Evolutionary conservation across 192 early-diverging fungal genomes (phyloP).

Genomic region (Coemansia sp.): DNA sequence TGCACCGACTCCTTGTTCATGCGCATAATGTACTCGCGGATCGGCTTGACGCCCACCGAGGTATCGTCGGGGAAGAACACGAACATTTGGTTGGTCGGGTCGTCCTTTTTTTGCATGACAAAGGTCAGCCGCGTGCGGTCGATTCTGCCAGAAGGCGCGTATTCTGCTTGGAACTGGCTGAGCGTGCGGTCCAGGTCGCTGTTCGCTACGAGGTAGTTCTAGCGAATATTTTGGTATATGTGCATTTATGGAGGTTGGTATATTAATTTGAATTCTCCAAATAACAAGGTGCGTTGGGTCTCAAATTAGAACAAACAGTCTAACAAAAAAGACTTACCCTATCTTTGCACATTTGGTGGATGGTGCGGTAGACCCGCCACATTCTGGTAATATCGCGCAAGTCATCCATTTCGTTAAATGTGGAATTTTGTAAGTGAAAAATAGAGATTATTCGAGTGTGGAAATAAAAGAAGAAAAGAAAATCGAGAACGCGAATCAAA

Average conservation of each 20-base stretch:
- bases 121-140: constrained; percentile 81
- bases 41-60: constrained; percentile 85
- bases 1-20: constrained; percentile 84
- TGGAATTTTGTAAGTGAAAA: background rate
- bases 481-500: background rate
- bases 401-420: constrained; percentile 13
- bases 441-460: background rate
- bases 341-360: constrained; percentile 87
- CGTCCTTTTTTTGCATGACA: constrained; percentile 77
- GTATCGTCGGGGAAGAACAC: constrained; percentile 91
- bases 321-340: constrained; percentile 50
- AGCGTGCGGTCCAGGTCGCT: constrained; percentile 80
- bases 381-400: constrained; percentile 66
- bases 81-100: constrained; percentile 80
- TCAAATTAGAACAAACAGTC: background rate
- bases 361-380: constrained; percentile 83
- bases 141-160: constrained; percentile 69
- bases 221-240: background rate
- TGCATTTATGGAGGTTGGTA: too few relatives aligned
- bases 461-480: background rate
- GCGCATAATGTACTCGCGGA: constrained; percentile 72
- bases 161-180: constrained; percentile 70
- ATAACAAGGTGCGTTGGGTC: too few relatives aligned
- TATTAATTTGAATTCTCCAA: too few relatives aligned
- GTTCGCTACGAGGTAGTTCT: constrained; percentile 80